A percentile compares a stretch with the other conserved stretches of the same genome.
Conservation (phyloP, 345 rosid species). For the Heritiera fomes region DNA sequence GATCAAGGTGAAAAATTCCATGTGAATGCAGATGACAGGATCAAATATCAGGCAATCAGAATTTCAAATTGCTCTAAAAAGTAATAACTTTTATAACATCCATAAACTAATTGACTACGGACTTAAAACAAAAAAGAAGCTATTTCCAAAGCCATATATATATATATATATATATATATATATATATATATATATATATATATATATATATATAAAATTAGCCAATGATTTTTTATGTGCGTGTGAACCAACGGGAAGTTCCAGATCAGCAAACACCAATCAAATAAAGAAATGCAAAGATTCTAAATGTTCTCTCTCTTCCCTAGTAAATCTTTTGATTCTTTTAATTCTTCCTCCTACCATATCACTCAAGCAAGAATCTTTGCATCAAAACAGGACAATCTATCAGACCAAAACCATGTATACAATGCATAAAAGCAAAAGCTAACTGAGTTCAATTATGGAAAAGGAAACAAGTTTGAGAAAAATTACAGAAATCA, state of each 20-base stretch:
- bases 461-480: not conserved
- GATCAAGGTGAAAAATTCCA: not conserved
- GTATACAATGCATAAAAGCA: not conserved
- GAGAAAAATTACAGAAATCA: not conserved
- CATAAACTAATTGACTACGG: not conserved
- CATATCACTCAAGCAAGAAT: not conserved
- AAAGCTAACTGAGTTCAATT: not conserved
- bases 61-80: not conserved
- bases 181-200: too few relatives aligned
- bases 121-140: not conserved
- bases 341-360: constrained; percentile 5
- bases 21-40: not conserved
- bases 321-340: not conserved
- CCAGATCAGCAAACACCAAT: constrained; percentile 1
- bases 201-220: not conserved
- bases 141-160: not conserved
- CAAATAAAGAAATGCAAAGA: not conserved
- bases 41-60: constrained; percentile 2
- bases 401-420: not conserved
- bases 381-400: not conserved
- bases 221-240: not conserved
- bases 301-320: not conserved
- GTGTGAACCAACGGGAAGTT: not conserved
- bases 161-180: not conserved
- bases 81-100: not conserved